phyloP scores from a whole-genome alignment of 306 rosid species.

The Quillaja saponaria region DNA sequence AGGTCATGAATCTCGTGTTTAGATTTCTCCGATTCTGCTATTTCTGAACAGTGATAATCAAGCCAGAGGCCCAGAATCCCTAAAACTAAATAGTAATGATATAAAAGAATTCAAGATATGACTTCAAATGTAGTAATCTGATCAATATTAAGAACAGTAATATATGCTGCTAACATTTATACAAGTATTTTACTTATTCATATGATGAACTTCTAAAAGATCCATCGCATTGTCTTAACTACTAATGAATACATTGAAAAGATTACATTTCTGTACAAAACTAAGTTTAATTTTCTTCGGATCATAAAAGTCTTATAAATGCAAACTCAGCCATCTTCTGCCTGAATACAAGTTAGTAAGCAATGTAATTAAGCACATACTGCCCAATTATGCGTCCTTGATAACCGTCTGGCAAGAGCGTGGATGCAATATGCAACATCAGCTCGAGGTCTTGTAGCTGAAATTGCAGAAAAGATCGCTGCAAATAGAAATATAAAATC shows the following conservation, averaged over 20 bases:
- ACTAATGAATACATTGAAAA: constrained; percentile 15
- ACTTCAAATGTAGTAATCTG: constrained; percentile 6
- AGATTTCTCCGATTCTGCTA: too few species aligned
- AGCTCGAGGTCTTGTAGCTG: constrained; percentile 96
- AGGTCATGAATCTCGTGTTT: too few species aligned
- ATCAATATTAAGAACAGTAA: constrained; percentile 17
- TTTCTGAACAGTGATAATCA: too few species aligned
- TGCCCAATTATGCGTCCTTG: constrained; percentile 99
- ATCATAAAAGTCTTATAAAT: constrained; percentile 15
- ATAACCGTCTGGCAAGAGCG: constrained; percentile 85
- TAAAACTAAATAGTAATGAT: constrained; percentile 7
- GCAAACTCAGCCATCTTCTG: constrained; percentile 4
- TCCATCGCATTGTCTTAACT: constrained; percentile 21
- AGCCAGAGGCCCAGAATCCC: too few species aligned
- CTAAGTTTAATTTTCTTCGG: constrained; percentile 6
- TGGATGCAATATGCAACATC: constrained; percentile 99
- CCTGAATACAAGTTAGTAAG: constrained; percentile 25
- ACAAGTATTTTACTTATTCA: too few species aligned
- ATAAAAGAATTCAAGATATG: constrained; percentile 14
- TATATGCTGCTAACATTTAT: constrained; percentile 6
- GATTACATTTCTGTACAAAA: constrained; percentile 6
- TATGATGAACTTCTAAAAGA: constrained; percentile 17
- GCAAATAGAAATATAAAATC: constrained; percentile 40
- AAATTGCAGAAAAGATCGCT: constrained; percentile 95
- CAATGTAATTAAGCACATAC: too few species aligned